Evolutionary conservation across 768 basidiomycete genomes (phyloP), one percentile per base, ranked within the genome.

Genomic region (Mycena floridula): DNA sequence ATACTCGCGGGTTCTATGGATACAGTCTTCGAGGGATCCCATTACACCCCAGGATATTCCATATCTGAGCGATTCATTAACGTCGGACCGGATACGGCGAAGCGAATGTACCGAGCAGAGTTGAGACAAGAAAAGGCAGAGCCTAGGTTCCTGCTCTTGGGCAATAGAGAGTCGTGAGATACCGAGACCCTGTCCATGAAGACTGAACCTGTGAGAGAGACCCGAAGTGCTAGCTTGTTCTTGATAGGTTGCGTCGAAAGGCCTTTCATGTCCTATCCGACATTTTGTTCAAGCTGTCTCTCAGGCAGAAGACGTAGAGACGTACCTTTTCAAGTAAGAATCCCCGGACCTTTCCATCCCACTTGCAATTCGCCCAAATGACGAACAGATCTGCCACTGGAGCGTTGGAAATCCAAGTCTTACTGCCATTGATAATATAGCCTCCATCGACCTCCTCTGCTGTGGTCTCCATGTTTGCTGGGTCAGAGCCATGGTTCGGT

Each of bases 341-440:
- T 0, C 93, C 94, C 43, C 91, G 82, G 50, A 96, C 69, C 60
- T 88, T 89, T 53, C 75, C 73, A 59, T 96, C 93, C 93, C 93
- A 96, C 59, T 89, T 88, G 65, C 92, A 95, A 25, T 77, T 79
- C 3, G 95, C 95, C 95, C 95, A 98, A 18, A 98, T 69, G 23
- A 98, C 70, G 58, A 96, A 94, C 1, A 98, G 59, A 50, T 96
- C 94, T 82, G 93, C 91, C 43, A 89, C 81, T 7, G 93, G 92
- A 1, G 93, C 81, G 58, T 96, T 96, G 12, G 91, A 80, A 58
- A 98, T 98, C 95, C 95, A 98, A 0, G 92, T 98, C 72, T 98
- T 98, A 63, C 87, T 87, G 42, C 95, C 95, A 50, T 81, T 87
- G 42, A 98, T 58, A 21, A 88, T 64, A 63, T 83, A 97, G 4